Evolutionary conservation across 495 filamentous ascomycete species (phyloP), one percentile per base, ranked within the genome.

Genomic region (Corynascus novoguineensis): DNA sequence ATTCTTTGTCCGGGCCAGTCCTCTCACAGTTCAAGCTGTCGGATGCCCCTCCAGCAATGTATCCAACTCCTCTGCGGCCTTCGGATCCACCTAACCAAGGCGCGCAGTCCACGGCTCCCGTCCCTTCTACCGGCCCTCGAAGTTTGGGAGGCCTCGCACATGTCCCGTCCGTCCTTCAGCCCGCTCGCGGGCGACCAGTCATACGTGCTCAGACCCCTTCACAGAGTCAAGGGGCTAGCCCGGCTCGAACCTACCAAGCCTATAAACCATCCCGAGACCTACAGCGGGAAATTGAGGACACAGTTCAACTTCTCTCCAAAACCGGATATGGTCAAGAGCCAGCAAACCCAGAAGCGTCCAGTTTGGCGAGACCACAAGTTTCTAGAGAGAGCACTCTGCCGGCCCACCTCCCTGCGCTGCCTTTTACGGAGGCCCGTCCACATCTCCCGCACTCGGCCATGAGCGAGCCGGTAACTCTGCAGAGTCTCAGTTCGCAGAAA

Each of bases 101-200:
- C 29, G 47, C 58, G 14, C n/a, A 55, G 1, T 44, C 60, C 11
- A 32, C 55, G 19, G 28, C 57, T 29, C 57, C 64, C 5, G 25
- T 14, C 7, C 51, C 45, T 14, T 28, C 28, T 14, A 27, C 37
- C 9, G 6, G 6, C n/a, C n/a, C n/a, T n/a, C n/a, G n/a, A 27
- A 29, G 29, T 5, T 14, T 28, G 4, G 47, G 60, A 17, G 51
- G 25, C 9, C 48, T 65, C 27, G 29, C 63, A 19, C 55, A 68
- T 29, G 35, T 68, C 8, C 70, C 72, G 11, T 69, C 70, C 2
- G 62, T 68, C 15, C 69, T 76, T 9, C 66, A 68, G 41, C 75
- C 75, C 27, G 68, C 70, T 17, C 61, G 64, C 21, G 64, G 61
- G 10, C 68, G 64, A 17, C 57, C 60, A 1, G 19, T 32, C 29